Conservation (phyloP, 495 filamentous ascomycete genomes). For the Bacidia gigantensis region DNA sequence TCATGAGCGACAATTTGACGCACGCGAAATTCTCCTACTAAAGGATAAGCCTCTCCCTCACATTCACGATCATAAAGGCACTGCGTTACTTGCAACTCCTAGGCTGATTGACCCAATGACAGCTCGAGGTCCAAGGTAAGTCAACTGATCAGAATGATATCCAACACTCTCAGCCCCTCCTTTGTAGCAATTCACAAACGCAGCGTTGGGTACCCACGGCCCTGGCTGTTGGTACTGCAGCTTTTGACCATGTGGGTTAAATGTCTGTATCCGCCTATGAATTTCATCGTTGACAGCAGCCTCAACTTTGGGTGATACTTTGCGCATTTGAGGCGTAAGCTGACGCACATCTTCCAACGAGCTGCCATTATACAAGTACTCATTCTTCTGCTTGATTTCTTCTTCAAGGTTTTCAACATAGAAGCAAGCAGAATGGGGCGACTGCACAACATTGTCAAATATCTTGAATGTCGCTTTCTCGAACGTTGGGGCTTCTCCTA, state of each 20-base stretch:
- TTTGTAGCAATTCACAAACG: conserved; percentile 86
- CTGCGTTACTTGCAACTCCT: conserved; percentile 50
- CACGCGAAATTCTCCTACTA: conserved; percentile 60
- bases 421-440: conserved; percentile 66
- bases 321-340: conserved; percentile 55
- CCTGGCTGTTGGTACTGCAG: conserved; percentile 60
- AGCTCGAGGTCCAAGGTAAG: conserved; percentile 78
- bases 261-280: conserved; percentile 43
- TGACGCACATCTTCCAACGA: conserved; percentile 58
- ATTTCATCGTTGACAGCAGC: conserved; percentile 63
- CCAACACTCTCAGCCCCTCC: conserved; percentile 59
- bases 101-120: conserved; percentile 83
- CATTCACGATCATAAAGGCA: not conserved
- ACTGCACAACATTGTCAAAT: conserved; percentile 71
- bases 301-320: conserved; percentile 52
- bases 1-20: conserved; percentile 53
- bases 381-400: conserved; percentile 45
- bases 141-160: conserved; percentile 83
- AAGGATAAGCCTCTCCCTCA: not conserved
- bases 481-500: conserved; percentile 65
- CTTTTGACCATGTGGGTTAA: conserved; percentile 53
- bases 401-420: conserved; percentile 63
- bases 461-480: conserved; percentile 61
- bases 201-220: conserved; percentile 72
- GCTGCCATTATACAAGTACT: conserved; percentile 75